These are phyloP conservation scores for Noccaea bulbosa DNA, from an alignment of 345 rosid species.

Conservation along the genomic window DNA sequence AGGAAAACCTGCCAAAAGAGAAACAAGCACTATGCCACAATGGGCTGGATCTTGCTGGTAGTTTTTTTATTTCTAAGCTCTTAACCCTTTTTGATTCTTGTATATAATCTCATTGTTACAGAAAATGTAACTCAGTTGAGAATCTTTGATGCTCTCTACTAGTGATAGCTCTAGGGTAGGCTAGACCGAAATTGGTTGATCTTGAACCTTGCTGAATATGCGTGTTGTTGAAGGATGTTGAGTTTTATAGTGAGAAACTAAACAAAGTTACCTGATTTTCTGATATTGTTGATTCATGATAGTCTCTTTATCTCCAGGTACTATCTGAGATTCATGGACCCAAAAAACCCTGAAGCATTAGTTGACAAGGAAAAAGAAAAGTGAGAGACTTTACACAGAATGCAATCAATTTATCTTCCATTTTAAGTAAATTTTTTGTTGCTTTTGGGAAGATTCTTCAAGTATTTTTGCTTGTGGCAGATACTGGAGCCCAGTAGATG, in stretches of 20 bases:
- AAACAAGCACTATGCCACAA: slow-evolving; percentile 99
- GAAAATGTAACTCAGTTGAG: neutral
- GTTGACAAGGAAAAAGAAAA: slow-evolving; percentile 79
- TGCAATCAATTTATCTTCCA: neutral
- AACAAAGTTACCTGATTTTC: neutral
- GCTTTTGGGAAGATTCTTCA: neutral
- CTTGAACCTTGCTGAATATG: too few species aligned
- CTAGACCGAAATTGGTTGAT: neutral
- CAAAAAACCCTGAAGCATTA: slow-evolving; percentile 68
- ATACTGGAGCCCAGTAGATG: slow-evolving; percentile 96
- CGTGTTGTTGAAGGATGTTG: too few species aligned
- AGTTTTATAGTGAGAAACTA: too few species aligned
- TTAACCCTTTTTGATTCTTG: slow-evolving; percentile 14
- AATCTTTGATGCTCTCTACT: neutral
- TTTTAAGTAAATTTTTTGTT: neutral
- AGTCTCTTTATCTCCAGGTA: slow-evolving; percentile 60
- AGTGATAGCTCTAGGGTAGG: neutral
- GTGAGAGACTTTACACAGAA: slow-evolving; percentile 49
- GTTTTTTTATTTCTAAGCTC: slow-evolving; percentile 1
- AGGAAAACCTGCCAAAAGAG: slow-evolving; percentile 80
- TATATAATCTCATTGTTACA: neutral
- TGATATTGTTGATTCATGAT: slow-evolving; percentile 11
- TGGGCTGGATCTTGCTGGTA: slow-evolving; percentile 99
- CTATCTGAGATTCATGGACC: slow-evolving; percentile 97
- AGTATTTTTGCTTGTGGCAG: slow-evolving; percentile 44